Conservation (phyloP, 2,329 filamentous ascomycete species). For the Paracamarosporium sp. region DNA sequence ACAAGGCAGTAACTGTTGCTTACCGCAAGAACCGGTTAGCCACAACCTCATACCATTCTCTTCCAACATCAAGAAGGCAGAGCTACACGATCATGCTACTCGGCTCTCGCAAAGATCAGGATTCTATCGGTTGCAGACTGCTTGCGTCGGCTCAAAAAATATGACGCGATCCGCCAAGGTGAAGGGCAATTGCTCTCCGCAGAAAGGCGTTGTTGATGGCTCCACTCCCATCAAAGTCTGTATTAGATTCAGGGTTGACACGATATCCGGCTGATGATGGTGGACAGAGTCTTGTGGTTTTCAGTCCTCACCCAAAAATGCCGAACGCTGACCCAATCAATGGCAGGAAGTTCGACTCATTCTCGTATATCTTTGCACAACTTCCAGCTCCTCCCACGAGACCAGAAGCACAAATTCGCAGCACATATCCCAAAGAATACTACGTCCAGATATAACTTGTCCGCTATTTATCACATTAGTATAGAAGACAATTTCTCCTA, state of each 20-base stretch:
- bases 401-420: too few relatives aligned
- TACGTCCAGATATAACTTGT: too few relatives aligned
- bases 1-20: background rate
- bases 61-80: background rate
- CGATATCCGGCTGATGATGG: background rate
- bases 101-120: background rate
- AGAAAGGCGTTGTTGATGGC: background rate
- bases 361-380: too few relatives aligned
- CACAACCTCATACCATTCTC: background rate
- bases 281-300: too few relatives aligned
- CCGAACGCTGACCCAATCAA: too few relatives aligned
- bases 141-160: background rate
- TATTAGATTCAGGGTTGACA: background rate
- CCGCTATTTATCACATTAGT: too few relatives aligned
- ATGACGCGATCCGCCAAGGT: background rate
- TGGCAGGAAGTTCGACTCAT: too few relatives aligned
- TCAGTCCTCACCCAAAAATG: too few relatives aligned
- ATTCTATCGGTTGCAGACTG: background rate
- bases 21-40: background rate
- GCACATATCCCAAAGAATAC: too few relatives aligned
- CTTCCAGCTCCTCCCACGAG: too few relatives aligned
- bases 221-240: background rate
- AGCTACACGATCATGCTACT: background rate
- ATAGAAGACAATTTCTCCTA: too few relatives aligned
- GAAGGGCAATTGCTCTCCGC: background rate